Conservation (phyloP, 2,329 filamentous ascomycete species). For the Pezicula carpinea region DNA sequence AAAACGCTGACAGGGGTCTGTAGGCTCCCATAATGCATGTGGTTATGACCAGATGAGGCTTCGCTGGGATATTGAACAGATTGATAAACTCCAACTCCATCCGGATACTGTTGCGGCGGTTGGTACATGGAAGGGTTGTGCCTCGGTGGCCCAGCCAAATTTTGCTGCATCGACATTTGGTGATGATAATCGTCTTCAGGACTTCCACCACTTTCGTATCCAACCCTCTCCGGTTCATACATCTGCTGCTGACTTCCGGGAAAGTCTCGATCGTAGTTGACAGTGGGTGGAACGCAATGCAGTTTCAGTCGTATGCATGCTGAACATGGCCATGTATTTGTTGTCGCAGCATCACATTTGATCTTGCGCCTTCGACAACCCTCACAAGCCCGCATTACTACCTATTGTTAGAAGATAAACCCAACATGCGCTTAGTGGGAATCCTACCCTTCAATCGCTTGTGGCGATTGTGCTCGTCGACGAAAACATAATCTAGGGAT, state of each 20-base stretch:
- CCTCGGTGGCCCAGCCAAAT: constrained; percentile 33
- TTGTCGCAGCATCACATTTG: constrained; percentile 95
- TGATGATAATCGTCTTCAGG: constrained; percentile 47
- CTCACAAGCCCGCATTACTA: constrained; percentile 96
- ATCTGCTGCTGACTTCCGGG: constrained; percentile 11
- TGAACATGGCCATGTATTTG: constrained; percentile 95
- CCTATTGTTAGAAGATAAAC: constrained; percentile 14
- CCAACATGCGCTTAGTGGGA: background rate
- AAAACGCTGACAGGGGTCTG: constrained; percentile 44
- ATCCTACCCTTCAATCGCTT: constrained; percentile 87
- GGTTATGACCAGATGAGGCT: constrained; percentile 37
- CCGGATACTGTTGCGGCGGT: constrained; percentile 43
- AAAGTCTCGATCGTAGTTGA: constrained; percentile 29
- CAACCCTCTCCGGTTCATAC: constrained; percentile 46
- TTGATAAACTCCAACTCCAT: constrained; percentile 34
- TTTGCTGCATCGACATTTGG: constrained; percentile 47
- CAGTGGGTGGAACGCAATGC: constrained; percentile 76
- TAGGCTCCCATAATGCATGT: constrained; percentile 51
- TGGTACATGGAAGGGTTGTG: constrained; percentile 39
- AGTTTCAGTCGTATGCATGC: constrained; percentile 89
- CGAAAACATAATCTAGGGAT: constrained; percentile 87
- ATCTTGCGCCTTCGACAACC: constrained; percentile 94
- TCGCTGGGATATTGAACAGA: constrained; percentile 30
- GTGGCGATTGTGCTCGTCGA: constrained; percentile 97
- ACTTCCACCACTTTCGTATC: constrained; percentile 38